Evolutionary conservation across 768 basidiomycete species (phyloP), one percentile per base, ranked within the genome.

Genomic region (Lactarius tabidus): DNA sequence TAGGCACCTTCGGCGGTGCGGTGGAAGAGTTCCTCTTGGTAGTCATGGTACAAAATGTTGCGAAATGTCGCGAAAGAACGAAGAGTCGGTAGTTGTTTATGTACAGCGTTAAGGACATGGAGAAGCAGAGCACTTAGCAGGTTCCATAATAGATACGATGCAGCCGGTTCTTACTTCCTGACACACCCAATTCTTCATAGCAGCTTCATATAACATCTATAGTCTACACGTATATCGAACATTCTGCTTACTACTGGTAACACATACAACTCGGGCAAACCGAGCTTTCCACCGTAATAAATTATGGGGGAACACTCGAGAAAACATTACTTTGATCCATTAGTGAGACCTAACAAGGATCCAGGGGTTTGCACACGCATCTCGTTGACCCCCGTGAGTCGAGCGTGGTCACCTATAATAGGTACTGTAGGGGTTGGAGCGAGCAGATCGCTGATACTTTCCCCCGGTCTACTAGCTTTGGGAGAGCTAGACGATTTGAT

Each of bases 301-400:
- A 38, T 62, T 66, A 66, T 18, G 17, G 33, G 43, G 17, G 10
- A 20, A 26, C 36, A 20, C n/a, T 20, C 15, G 18, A 61, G n/a
- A 38, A 38, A 57, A 7, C 31, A 23, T 48, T 59, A 66, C 61
- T 66, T 62, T 57, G 56, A 29, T 29, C 54, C 57, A 57, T 48
- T 43, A 15, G 53, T 67, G 8, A 69, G 61, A 3, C 68, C 69
- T 10, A 70, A 35, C 61, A 70, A 59, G 10, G 69, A 68, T 54
- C 63, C 67, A 18, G 69, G 69, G 18, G 69, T 70, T 52, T 70
- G 69, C 18, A 68, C 69, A 53, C 67, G 69, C 31, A 56, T 63
- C 15, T 57, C 68, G 53, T 58, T 65, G 17, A 62, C 41, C 2
- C 33, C 51, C 14, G 6, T 53, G 20, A 48, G 38, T 45, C 35